Base-by-base conservation (phyloP, 176 grass and related monocot species). In the Zoysia pacifica region DNA sequence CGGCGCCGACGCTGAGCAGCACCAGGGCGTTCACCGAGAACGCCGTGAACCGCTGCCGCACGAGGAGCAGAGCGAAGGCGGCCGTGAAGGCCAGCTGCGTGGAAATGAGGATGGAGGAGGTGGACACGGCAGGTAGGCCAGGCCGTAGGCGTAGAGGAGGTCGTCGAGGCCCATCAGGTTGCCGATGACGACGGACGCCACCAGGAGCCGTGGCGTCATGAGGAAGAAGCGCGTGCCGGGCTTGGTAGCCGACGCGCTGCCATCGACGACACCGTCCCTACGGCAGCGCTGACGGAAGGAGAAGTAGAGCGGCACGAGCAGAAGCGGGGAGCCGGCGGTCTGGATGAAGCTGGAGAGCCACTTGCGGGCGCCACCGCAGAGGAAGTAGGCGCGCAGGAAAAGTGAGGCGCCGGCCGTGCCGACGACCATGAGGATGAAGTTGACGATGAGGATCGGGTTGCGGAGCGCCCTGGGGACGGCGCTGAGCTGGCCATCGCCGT, bases 11-110 rank as follows among this genome's bases (percentile, higher is more conserved):
- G 63, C 13, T 87, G 77, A 97, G 79, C 81, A 97, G 90, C 86
- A 74, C 87, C 35, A 97, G 74, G 14, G 95, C 89, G 82, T 94
- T 97, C 16, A 89, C 70, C 0, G 91, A 97, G 83, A 78, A 90
- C 1, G 90, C 69, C 35, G 91, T 94, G 86, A 94, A 92, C 38
- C 69, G 81, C 83, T 92, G 95, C 5, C 65, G 73, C 80, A 97
- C 89, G 11, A 97, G 48, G 59, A 97, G 55, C 73, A 92, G 81
- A 55, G 91, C 83, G 73, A 94, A 97, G 36, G 54, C n/a, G 2
- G 91, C 91, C 5, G 87, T 97, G 85, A 97, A 97, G 41, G 83
- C 91, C 7, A 97, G 91, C 76, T 94, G 91, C 16, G 87, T 94
- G 13, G 94, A 97, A 70, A 88, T 55, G 48, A 97, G 85, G 85